Evolutionary conservation across 2,329 filamentous ascomycete species (phyloP).

Genomic region (Ceratocystis papillata): DNA sequence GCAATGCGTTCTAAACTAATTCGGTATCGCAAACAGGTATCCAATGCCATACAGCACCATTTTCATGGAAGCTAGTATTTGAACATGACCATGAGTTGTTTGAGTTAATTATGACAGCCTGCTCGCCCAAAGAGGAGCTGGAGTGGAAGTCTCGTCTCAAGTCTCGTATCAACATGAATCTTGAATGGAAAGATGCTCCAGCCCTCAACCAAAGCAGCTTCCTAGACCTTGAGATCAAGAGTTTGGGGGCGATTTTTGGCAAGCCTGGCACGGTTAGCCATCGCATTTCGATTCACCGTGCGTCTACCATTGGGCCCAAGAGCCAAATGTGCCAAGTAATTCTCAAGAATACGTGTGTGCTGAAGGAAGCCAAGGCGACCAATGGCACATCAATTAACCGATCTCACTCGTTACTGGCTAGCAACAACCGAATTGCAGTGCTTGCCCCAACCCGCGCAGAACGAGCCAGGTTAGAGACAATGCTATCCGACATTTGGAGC

Average conservation of each 20-base stretch:
- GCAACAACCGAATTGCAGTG: conserved; percentile 53
- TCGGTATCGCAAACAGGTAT: conserved; percentile 46
- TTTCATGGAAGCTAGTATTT: conserved; percentile 88
- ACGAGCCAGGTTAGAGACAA: conserved; percentile 62
- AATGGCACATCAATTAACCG: conserved; percentile 52
- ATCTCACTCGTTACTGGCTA: conserved; percentile 68
- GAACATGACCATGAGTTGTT: conserved; percentile 65
- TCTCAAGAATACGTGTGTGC: conserved; percentile 70
- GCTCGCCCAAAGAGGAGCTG: conserved; percentile 65
- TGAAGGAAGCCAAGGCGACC: conserved; percentile 44
- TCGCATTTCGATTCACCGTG: conserved; percentile 66
- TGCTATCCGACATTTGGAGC: conserved; percentile 73
- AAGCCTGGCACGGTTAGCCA: conserved; percentile 56
- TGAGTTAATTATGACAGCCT: conserved; percentile 79
- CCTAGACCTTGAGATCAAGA: conserved; percentile 59
- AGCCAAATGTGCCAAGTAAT: conserved; percentile 64
- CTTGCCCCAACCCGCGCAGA: conserved; percentile 66
- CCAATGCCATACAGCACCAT: conserved; percentile 74
- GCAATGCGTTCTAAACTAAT: conserved; percentile 24
- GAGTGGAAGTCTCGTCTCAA: conserved; percentile 66
- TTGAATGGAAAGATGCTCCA: conserved; percentile 14
- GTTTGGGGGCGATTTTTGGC: conserved; percentile 64
- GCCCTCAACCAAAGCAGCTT: conserved; percentile 47
- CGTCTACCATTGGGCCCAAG: conserved; percentile 61
- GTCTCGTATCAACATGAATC: conserved; percentile 27